These are phyloP conservation scores for Margaritispora aquatica DNA, from an alignment of 495 filamentous ascomycete species.

Conservation along the genomic window DNA sequence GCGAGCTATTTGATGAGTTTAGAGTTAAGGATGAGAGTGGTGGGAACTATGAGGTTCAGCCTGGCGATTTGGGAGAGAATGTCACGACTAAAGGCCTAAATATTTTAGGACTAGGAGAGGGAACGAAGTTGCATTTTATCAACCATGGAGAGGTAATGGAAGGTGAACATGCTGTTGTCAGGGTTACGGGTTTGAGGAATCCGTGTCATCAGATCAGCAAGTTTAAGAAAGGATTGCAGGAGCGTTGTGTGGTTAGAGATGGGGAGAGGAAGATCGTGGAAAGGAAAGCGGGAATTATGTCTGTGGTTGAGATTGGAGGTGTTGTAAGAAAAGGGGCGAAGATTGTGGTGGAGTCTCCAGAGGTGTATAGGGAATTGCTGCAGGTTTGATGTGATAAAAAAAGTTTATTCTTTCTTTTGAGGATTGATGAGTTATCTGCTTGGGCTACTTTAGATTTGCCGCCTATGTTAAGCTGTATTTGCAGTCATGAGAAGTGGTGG, in stretches of 20 bases:
- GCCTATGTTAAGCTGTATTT: too few species aligned
- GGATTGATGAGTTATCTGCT: too few species aligned
- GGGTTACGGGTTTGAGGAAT: constrained; percentile 13
- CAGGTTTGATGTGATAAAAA: background rate
- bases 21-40: background rate
- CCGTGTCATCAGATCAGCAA: constrained; percentile 11
- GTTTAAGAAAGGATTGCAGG: constrained; percentile 12
- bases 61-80: constrained; percentile 15
- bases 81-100: constrained; percentile 15
- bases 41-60: background rate
- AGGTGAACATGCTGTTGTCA: constrained; percentile 11
- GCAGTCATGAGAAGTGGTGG: too few species aligned
- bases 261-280: constrained; percentile 9
- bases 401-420: background rate
- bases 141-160: constrained; percentile 1
- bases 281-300: constrained; percentile 17
- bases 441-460: too few species aligned
- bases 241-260: constrained; percentile 12
- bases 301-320: constrained; percentile 11
- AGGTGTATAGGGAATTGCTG: background rate
- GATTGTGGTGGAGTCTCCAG: background rate
- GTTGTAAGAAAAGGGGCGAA: background rate
- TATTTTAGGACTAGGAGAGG: constrained; percentile 6
- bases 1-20: background rate
- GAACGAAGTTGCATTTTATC: constrained; percentile 13